Evolutionary conservation across 306 rosid genomes (phyloP), one percentile per base, ranked within the genome.

Genomic region (Rosa persica): DNA sequence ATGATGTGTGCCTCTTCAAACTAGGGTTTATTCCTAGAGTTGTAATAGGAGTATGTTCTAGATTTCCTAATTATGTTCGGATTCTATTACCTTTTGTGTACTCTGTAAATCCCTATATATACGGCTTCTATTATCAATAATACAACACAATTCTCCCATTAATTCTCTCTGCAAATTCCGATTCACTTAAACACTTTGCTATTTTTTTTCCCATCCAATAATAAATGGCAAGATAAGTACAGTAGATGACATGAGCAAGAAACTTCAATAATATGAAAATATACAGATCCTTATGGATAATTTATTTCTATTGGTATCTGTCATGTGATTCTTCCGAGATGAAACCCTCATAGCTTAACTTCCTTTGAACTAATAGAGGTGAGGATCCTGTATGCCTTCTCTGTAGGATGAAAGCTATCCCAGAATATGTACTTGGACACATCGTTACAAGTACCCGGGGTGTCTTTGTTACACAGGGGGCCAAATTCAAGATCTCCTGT

Each of bases 381-480:
- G 72, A 90, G 73, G 17, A 74, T 39, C 49, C 48, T 38, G 54
- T 88, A 89, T 13, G 86, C 84, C 23, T 79, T 73, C 73, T 87
- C 83, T 0, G 96, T 75, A 10, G 93, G 96, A 78, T 89, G 94
- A 77, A 82, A 85, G 67, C 91, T 83, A 76, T 93, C 97, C 92
- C 92, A 90, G 34, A 90, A 93, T 65, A 93, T 15, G 70, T 89
- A 88, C 12, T 78, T 81, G 16, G 86, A 60, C 38, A 86, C 52
- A 30, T 91, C 76, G 0, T 72, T 27, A 66, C 94, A 93, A 8
- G 85, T 66, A 5, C 44, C 12, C 23, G 44, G 8, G 34, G 71
- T 78, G 49, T 8, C 43, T 49, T 20, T 79, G 57, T 87, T 93
- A 67, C 98, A 91, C 20, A 85, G 46, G 48, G 82, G 5, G 78